These are phyloP conservation scores for Ganoderma meredithae DNA, from an alignment of 1,284 basidiomycete genomes.

Conservation along the genomic window DNA sequence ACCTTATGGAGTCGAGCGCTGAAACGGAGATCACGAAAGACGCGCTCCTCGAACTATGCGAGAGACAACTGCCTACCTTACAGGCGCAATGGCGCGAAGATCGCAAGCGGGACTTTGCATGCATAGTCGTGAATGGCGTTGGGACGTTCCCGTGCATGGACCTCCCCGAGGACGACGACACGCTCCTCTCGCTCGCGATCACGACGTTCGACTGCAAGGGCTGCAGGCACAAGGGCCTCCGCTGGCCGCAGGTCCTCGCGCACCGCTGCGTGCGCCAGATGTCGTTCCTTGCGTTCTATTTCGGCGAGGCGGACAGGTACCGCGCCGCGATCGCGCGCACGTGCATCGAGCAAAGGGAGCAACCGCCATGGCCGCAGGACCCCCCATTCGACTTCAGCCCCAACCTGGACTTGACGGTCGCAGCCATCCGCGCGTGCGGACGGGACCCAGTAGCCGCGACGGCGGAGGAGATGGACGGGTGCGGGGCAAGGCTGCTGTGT, in stretches of 20 bases:
- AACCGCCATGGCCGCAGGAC: not conserved
- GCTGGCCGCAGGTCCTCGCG: conserved; percentile 22
- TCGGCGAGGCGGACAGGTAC: not conserved
- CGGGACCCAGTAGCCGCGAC: conserved; percentile 50
- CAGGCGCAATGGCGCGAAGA: conserved; percentile 9
- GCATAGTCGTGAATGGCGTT: not conserved
- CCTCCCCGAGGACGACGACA: conserved; percentile 3
- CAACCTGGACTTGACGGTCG: conserved; percentile 36
- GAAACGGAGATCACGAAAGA: not conserved
- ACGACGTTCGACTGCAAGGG: conserved; percentile 12
- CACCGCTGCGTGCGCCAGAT: conserved; percentile 13
- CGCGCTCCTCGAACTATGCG: not conserved
- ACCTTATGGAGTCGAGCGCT: not conserved
- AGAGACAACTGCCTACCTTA: not conserved
- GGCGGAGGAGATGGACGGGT: conserved; percentile 51
- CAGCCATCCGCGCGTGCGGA: conserved; percentile 45
- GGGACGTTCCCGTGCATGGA: not conserved
- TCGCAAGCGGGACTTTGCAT: conserved; percentile 8
- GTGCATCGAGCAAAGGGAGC: not conserved
- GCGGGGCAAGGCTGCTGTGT: conserved; percentile 41
- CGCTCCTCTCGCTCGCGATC: conserved; percentile 16
- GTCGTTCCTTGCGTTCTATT: not conserved
- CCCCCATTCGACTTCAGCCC: not conserved
- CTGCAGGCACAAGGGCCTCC: conserved; percentile 12
- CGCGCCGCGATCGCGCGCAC: not conserved